These are phyloP conservation scores for Rhynchosporium graminicola DNA, from an alignment of 2,329 filamentous ascomycete genomes.

Conservation along the genomic window DNA sequence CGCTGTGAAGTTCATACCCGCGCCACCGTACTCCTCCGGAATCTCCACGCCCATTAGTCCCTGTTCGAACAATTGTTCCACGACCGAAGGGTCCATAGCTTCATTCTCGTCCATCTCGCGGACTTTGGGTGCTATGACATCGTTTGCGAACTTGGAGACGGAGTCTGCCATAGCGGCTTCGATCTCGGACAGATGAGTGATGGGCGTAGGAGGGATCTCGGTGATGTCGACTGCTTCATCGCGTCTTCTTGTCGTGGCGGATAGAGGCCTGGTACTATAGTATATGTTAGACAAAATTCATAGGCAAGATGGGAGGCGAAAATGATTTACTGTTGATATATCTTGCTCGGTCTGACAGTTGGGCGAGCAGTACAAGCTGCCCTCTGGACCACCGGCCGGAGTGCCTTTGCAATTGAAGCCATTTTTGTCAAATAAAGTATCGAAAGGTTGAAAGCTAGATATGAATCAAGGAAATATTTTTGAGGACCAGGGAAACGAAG, in stretches of 20 bases:
- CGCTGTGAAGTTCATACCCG: conserved; percentile 97
- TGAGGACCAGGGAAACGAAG: background rate
- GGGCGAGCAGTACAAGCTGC: conserved; percentile 43
- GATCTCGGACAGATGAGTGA: conserved; percentile 87
- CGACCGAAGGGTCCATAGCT: conserved; percentile 82
- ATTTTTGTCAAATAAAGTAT: conserved; percentile 39
- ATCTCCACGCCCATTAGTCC: conserved; percentile 98
- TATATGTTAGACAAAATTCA: conserved; percentile 17
- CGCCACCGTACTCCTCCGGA: conserved; percentile 92
- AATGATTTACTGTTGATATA: conserved; percentile 45
- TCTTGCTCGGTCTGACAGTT: conserved; percentile 43
- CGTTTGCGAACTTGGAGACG: conserved; percentile 87
- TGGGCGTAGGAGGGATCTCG: conserved; percentile 84
- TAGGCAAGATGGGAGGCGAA: background rate
- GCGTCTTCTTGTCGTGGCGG: conserved; percentile 57
- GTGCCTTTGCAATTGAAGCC: conserved; percentile 49
- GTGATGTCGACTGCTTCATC: conserved; percentile 63
- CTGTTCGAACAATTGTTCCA: conserved; percentile 95
- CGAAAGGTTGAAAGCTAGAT: background rate
- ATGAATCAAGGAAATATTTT: conserved; percentile 7
- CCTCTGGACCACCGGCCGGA: conserved; percentile 48
- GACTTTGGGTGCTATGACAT: conserved; percentile 85
- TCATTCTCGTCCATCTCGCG: conserved; percentile 98
- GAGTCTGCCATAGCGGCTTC: conserved; percentile 87
- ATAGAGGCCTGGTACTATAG: conserved; percentile 55